Base-by-base conservation (phyloP, 2,329 filamentous ascomycete genomes). In the Paraconiothyrium brasiliense region DNA sequence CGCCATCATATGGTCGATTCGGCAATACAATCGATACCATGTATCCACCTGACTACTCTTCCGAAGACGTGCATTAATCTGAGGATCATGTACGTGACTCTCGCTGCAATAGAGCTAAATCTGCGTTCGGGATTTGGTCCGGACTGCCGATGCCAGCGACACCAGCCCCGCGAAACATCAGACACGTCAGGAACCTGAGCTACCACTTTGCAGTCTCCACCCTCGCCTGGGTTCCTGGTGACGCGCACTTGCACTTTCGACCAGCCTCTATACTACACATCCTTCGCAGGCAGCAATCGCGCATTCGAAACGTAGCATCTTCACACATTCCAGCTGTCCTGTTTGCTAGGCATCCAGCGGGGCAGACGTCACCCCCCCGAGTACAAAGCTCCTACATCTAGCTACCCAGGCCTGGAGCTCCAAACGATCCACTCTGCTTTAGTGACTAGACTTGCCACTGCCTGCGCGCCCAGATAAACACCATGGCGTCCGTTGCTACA, bases 401-500 rank as follows among this genome's bases (percentile, higher is more conserved):
- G 20, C 54, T 37, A n/a, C 44, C 54, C 13, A 52, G 56, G 47
- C 49, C 59, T 51, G 37, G 22, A 48, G 35, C 44, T 50, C 46
- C 59, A 59, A 50, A 43, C 57, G 35, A 39, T 37, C 46, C 24
- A 30, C 47, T 47, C 22, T 20, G 48, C 16, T 24, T 30, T 22
- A 51, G 32, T n/a, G 27, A 41, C 27, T 24, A 34, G 20, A n/a
- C 41, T 20, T 43, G 10, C 5, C 20, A 24, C 44, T 22, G 34
- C 46, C 34, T 44, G 14, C 46, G 32, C 41, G 35, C 60, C 34
- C 43, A 54, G 59, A 41, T 52, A 47, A 34, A 43, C 41, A 66
- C 37, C 59, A 80, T 80, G 82, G 76, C 80, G 37, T 68, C 74
- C 69, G 89, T 90, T 79, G 76, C 80, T 27, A 69, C 74, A 68